Evolutionary conservation across 164 flowering plant genomes (phyloP), one percentile per base, ranked within the genome.

Genomic region (Chimonanthus praecox): DNA sequence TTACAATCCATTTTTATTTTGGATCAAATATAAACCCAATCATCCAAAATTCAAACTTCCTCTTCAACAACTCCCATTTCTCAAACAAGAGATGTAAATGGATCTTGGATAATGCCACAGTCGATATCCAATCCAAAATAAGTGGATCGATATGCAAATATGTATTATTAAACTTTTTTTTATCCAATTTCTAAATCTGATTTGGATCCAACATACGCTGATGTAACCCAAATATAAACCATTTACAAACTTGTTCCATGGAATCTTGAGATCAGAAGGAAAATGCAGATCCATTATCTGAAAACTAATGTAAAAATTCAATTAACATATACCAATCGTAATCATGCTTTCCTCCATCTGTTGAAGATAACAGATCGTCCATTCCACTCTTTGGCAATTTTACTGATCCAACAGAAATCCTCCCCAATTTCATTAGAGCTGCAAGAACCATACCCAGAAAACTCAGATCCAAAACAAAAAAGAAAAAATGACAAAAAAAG

Each of bases 261-360:
- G 58, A 51, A 51, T 9, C 58, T 9, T 51, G 4, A 51, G 58
- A 51, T 51, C 13, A 2, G 13, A 6, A 51, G 13, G 13, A 51
- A 51, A 51, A 10, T 51, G 58, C 16, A 11, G 58, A 51, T 51
- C 58, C 58, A 15, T 51, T 51, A 51, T 15, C 9, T 2, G 16
- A 11, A 51, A 9, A 10, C 4, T 51, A 15, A 10, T 51, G 3
- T 51, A 9, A 51, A 11, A 51, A 51, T 51, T 15, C 58, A 47
- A 3, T 33, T 4, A 46, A 20, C 4, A 68, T 47, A 44, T 85
- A 92, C 98, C 98, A 94, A 77, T 94, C 98, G 69, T 94, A 94
- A 63, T 94, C 98, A 64, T 94, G 86, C 82, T 94, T 94, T 67
- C 96, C 98, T 76, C 83, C 89, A 11, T 88, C 97, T 1, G 82